phyloP scores from a whole-genome alignment of 2,329 filamentous ascomycete genomes.

The Paracorniculantispora psalliotae region DNA sequence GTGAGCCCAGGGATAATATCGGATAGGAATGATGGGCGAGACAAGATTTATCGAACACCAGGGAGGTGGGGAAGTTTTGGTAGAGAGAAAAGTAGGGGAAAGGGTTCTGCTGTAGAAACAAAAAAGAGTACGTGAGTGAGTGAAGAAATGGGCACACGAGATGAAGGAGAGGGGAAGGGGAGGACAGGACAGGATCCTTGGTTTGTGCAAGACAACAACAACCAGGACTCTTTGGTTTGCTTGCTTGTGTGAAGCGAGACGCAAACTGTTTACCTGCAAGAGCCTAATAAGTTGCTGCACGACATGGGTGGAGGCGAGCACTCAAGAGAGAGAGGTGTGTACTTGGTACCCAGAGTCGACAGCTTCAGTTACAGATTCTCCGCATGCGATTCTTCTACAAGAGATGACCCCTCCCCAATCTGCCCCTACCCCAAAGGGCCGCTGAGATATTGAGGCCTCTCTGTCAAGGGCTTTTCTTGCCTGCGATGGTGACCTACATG shows the following conservation, averaged over 20 bases:
- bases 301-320: background rate
- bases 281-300: background rate
- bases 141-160: background rate
- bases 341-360: too few species aligned
- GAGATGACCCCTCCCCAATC: too few species aligned
- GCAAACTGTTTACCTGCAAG: background rate
- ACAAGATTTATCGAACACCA: constrained; percentile 21
- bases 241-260: background rate
- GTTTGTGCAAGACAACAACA: too few species aligned
- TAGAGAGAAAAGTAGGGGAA: background rate
- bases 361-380: background rate
- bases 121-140: too few species aligned
- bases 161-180: too few species aligned
- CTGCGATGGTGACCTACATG: too few species aligned
- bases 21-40: constrained; percentile 33
- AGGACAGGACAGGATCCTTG: too few species aligned
- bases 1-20: constrained; percentile 14
- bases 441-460: too few species aligned
- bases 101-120: background rate
- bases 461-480: too few species aligned
- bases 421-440: too few species aligned
- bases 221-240: background rate
- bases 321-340: background rate
- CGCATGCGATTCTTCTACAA: background rate
- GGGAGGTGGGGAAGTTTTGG: background rate